phyloP scores from a whole-genome alignment of 257 asterid species.

The Handroanthus guayacan region DNA sequence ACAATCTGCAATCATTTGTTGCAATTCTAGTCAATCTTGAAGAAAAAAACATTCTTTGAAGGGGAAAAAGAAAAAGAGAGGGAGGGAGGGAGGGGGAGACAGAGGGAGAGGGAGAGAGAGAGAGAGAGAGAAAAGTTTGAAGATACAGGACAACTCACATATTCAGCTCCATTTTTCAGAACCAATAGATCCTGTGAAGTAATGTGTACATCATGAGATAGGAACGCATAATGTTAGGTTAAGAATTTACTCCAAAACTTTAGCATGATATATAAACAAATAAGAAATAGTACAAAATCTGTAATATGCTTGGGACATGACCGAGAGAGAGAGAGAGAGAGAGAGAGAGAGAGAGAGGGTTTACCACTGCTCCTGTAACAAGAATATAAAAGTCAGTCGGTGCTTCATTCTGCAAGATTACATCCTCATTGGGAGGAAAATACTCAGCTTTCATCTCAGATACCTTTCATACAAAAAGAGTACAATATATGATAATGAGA shows the following conservation, averaged over 20 bases:
- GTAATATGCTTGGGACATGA: background rate
- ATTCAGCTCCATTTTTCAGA: constrained; percentile 61
- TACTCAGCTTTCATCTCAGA: constrained; percentile 72
- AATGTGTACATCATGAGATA: constrained; percentile 19
- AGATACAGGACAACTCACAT: constrained; percentile 55
- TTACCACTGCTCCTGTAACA: constrained; percentile 66
- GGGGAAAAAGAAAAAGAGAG: too few relatives aligned
- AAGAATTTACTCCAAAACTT: background rate
- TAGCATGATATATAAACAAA: background rate
- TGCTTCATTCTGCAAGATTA: constrained; percentile 72
- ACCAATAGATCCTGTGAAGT: constrained; percentile 56
- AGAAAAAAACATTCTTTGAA: background rate
- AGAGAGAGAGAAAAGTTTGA: background rate
- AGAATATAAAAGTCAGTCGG: constrained; percentile 67
- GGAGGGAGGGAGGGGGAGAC: too few relatives aligned
- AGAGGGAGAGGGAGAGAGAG: too few relatives aligned
- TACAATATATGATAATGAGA: background rate
- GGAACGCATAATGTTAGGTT: background rate
- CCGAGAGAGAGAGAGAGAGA: background rate
- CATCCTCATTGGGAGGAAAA: constrained; percentile 68
- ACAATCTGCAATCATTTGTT: constrained; percentile 59
- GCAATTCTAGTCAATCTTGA: background rate
- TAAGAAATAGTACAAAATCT: too few relatives aligned
- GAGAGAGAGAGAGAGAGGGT: constrained; percentile 7
- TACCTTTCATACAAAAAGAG: constrained; percentile 41